Evolutionary conservation across 2,329 filamentous ascomycete species (phyloP), one percentile per base, ranked within the genome.

Genomic region (Parastagonospora nodorum): DNA sequence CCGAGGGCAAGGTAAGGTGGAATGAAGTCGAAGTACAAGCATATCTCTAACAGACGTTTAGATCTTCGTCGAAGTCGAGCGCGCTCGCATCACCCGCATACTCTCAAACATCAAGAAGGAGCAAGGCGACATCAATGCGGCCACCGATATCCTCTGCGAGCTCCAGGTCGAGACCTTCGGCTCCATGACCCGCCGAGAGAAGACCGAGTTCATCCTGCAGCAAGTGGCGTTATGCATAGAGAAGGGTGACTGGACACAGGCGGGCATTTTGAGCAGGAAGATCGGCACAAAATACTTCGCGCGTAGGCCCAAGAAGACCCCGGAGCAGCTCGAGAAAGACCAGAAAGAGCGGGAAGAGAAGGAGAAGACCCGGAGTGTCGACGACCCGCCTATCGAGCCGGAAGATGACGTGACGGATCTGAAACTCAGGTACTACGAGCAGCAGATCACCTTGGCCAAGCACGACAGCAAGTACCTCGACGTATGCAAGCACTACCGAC

Each of bases 1-100:
- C 94, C 8, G 94, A 99, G 77, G 94, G 94, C 78, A 99, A 99
- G 82, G 85, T 88, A 67, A 33, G 78, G 55, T 32, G 35, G 37
- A 10, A 36, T 32, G 7, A 36, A 33, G 36, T 15, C 14, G 12
- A 42, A 39, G 12, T 35, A 29, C n/a, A 19, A 2, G 9, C 28
- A 35, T 31, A 15, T 4, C 44, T 40, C 66, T 74, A 37, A 74
- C 47, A 49, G 10, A 12, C 14, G 12, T 28, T 15, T 51, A 88
- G 88, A 99, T 99, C 74, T 99, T 99, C 69, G 93, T 99, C 66
- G 94, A 99, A 80, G 94, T 99, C 45, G 94, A 99, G 82, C 88
- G 94, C 63, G 94, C 94, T 59, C 89, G 94, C 63, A 88, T 99
- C 53, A 99, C 94, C 66, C 91, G 88, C 72, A 95, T 96, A 60